These are phyloP conservation scores for Gyrodon lividus DNA, from an alignment of 768 basidiomycete genomes.

Conservation along the genomic window DNA sequence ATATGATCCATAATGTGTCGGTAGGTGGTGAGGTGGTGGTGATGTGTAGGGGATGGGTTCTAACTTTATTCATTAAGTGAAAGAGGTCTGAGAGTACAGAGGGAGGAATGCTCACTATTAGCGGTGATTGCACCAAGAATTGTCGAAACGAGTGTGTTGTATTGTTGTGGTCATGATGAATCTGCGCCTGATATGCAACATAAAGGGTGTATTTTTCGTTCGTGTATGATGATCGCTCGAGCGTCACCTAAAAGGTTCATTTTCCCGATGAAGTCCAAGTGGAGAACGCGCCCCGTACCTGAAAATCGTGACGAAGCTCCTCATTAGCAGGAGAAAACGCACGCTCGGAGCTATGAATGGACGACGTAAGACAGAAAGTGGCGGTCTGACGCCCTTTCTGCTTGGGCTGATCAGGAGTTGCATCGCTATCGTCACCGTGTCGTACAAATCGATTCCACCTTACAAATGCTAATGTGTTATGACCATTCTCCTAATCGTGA, in stretches of 20 bases:
- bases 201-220: conserved; percentile 81
- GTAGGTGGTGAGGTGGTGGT: conserved; percentile 55
- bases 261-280: background rate
- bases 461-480: conserved; percentile 20
- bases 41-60: conserved; percentile 60
- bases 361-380: conserved; percentile 42
- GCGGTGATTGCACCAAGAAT: conserved; percentile 80
- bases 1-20: conserved; percentile 84
- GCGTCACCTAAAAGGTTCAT: conserved; percentile 48
- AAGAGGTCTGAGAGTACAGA: background rate
- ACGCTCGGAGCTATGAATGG: conserved; percentile 59
- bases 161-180: conserved; percentile 69
- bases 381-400: conserved; percentile 8
- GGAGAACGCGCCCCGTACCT: conserved; percentile 39
- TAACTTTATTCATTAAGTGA: conserved; percentile 36
- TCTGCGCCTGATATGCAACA: conserved; percentile 69
- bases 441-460: conserved; percentile 74
- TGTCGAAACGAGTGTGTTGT: conserved; percentile 53
- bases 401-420: conserved; percentile 7
- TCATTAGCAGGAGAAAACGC: conserved; percentile 28
- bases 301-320: conserved; percentile 51
- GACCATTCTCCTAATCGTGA: background rate
- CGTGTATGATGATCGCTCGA: conserved; percentile 77
- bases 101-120: conserved; percentile 49
- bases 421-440: conserved; percentile 38